A percentile compares a stretch with the other conserved stretches of the same genome.
Conservation (phyloP, 2,329 filamentous ascomycete species). For the Phaeophleospora eucalypticola region DNA sequence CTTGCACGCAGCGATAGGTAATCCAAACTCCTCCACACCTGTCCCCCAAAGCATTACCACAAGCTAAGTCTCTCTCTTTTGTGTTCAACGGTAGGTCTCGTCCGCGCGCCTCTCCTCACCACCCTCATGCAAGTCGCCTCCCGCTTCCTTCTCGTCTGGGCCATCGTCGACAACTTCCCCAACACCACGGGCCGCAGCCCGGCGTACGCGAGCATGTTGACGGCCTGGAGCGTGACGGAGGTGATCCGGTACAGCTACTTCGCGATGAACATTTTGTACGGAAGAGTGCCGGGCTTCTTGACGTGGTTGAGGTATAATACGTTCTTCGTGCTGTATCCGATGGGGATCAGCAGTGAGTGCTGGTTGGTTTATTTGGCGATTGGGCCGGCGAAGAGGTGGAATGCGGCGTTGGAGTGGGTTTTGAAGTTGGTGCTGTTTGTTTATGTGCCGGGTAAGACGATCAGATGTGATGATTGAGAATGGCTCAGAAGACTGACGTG, state of each 20-base stretch:
- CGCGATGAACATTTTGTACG: slow-evolving; percentile 61
- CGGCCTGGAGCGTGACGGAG: slow-evolving; percentile 87
- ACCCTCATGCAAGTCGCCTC: slow-evolving; percentile 87
- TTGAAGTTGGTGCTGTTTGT: slow-evolving; percentile 64
- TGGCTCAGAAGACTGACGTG: slow-evolving; percentile 6
- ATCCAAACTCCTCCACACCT: slow-evolving; percentile 17
- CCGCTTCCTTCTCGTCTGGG: slow-evolving; percentile 86
- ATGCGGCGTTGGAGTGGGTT: slow-evolving; percentile 53
- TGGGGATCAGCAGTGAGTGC: slow-evolving; percentile 87
- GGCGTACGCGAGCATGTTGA: slow-evolving; percentile 71
- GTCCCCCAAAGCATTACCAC: neutral
- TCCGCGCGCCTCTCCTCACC: slow-evolving; percentile 78
- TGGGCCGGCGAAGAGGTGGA: slow-evolving; percentile 52
- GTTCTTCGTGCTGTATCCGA: slow-evolving; percentile 86
- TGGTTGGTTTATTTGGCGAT: slow-evolving; percentile 69
- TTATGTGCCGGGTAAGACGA: slow-evolving; percentile 68
- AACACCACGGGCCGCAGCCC: slow-evolving; percentile 52
- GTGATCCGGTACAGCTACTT: slow-evolving; percentile 93
- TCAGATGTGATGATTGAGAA: slow-evolving; percentile 4
- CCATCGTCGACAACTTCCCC: slow-evolving; percentile 71
- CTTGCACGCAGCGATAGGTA: slow-evolving; percentile 73
- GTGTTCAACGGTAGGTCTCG: slow-evolving; percentile 58
- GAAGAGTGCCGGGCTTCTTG: slow-evolving; percentile 59
- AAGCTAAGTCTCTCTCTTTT: slow-evolving; percentile 11
- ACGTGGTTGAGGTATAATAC: slow-evolving; percentile 85